Evolutionary conservation across 2,329 filamentous ascomycete genomes (phyloP).

Genomic region (Grosmannia serpens): DNA sequence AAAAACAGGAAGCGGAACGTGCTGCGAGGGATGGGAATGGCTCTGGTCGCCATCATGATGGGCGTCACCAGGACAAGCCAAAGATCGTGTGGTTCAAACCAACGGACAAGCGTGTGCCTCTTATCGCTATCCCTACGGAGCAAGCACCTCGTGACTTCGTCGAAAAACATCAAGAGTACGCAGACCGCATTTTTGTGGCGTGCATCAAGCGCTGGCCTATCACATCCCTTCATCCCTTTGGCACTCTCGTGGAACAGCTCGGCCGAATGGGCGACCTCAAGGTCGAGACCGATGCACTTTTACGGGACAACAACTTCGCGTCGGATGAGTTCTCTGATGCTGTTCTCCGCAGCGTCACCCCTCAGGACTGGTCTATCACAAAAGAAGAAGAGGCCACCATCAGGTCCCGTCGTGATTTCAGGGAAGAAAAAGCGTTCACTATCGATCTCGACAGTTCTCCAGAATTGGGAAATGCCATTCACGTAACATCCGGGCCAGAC

Average conservation of each 20-base stretch:
- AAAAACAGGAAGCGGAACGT: slow-evolving; percentile 96
- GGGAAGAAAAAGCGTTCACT: slow-evolving; percentile 78
- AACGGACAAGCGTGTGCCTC: slow-evolving; percentile 93
- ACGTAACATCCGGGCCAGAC: slow-evolving; percentile 73
- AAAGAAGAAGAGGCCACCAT: slow-evolving; percentile 70
- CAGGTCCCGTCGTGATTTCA: slow-evolving; percentile 75
- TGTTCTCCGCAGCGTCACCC: slow-evolving; percentile 82
- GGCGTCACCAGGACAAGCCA: slow-evolving; percentile 85
- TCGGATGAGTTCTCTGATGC: slow-evolving; percentile 97
- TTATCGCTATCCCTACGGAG: slow-evolving; percentile 97
- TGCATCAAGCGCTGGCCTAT: slow-evolving; percentile 99
- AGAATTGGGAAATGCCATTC: slow-evolving; percentile 85
- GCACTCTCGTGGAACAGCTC: slow-evolving; percentile 91
- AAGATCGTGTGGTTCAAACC: slow-evolving; percentile 99
- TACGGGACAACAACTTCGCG: slow-evolving; percentile 97
- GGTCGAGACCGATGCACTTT: slow-evolving; percentile 92
- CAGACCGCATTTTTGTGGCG: slow-evolving; percentile 94
- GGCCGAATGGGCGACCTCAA: slow-evolving; percentile 95
- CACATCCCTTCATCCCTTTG: slow-evolving; percentile 97
- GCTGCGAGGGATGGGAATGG: slow-evolving; percentile 70
- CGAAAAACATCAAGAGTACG: slow-evolving; percentile 95
- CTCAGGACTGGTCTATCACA: slow-evolving; percentile 80
- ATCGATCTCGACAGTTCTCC: slow-evolving; percentile 81
- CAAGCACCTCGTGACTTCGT: slow-evolving; percentile 97
- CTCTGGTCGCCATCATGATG: slow-evolving; percentile 59